Base-by-base conservation (phyloP, 1,284 basidiomycete species). In the Afroboletus lepidellus region DNA sequence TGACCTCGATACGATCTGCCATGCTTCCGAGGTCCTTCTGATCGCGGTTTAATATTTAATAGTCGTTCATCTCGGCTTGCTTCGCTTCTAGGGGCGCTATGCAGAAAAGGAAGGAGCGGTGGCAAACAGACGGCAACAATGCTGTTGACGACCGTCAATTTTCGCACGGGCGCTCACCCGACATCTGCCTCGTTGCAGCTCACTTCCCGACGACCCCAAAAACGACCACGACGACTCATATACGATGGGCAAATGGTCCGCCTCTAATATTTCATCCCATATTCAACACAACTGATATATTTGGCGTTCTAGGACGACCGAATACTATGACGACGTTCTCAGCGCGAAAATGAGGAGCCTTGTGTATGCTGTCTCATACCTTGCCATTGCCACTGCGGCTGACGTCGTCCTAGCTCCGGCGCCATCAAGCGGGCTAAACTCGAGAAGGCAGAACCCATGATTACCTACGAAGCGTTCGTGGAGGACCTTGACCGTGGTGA, bases 401-500 rank as follows among this genome's bases (percentile, higher is more conserved):
- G 6, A 56, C 12, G 38, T 16, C 41, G n/a, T n/a, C 50, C 34
- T 60, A 89, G 86, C 60, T 77, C 78, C 57, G 85, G 85, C 43
- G 78, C 85, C 42, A 80, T 88, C 53, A 80, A 81, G 59, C 75
- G 85, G 49, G 74, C 79, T 38, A 77, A 73, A 51, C 72, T 84
- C 30, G 85, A 87, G 60, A 80, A 81, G 53, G 69, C 67, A 20
- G 81, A 84, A 53, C 76, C 80, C 1, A 66, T 71, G 20, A 85
- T 87, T 53, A 81, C 74, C 37, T 90, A 87, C 62, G 83, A 88
- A 62, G 67, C 76, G 16, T 90, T 90, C 58, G 81, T 87, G 25
- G 78, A 84, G 58, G 82, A 86, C 29, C 72, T 90, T 38, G 84
- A 88, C 61, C 77, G 77, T 25, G 86, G 85, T 20, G 87, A 90